These are phyloP conservation scores for Saturnispora dispora DNA, from an alignment of 805 yeast genomes.

Conservation along the genomic window DNA sequence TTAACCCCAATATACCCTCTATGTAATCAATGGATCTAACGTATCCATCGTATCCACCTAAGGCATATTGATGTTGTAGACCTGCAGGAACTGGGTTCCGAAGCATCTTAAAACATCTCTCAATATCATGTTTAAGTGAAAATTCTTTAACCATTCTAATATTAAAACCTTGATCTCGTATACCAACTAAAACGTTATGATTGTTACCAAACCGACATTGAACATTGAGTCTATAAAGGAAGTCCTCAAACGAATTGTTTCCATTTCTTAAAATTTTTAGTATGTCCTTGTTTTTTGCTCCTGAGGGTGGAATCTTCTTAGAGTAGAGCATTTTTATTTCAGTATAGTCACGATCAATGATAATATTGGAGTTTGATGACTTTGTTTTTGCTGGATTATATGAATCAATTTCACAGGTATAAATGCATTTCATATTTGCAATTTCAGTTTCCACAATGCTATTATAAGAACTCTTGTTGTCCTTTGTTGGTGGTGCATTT, in stretches of 20 bases:
- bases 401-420: constrained; percentile 14
- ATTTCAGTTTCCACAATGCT: constrained; percentile 5
- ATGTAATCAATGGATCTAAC: constrained; percentile 5
- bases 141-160: constrained; percentile 9
- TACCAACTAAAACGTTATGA: constrained; percentile 11
- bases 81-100: constrained; percentile 3
- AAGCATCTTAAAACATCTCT: constrained; percentile 8
- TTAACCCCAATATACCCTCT: constrained; percentile 5
- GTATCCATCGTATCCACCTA: constrained; percentile 7
- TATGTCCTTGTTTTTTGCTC: neutral
- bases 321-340: constrained; percentile 15
- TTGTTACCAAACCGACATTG: constrained; percentile 13
- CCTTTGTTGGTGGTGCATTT: constrained; percentile 7
- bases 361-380: neutral
- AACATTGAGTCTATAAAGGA: constrained; percentile 6
- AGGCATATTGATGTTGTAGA: neutral
- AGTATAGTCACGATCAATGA: constrained; percentile 6
- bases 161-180: constrained; percentile 12
- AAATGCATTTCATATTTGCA: constrained; percentile 7
- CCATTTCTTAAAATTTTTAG: constrained; percentile 8
- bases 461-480: constrained; percentile 10
- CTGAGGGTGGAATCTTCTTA: constrained; percentile 8
- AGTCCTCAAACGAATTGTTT: constrained; percentile 6
- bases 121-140: constrained; percentile 7
- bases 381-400: neutral